Base-by-base conservation (phyloP, 2,329 filamentous ascomycete species). In the Falciphora oryzae region DNA sequence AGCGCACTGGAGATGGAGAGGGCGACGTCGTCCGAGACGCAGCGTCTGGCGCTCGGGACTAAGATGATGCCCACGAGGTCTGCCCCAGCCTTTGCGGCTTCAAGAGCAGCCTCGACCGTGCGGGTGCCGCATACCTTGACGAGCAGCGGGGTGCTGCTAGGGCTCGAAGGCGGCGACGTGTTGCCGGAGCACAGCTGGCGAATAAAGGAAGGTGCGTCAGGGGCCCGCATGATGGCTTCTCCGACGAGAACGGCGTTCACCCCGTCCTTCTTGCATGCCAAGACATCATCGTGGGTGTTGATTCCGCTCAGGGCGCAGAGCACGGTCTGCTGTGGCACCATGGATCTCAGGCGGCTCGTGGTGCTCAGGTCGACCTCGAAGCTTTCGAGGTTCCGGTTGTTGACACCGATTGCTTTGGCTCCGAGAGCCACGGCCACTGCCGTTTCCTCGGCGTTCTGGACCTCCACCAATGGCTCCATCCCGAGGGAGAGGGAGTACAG, bases 391-490 rank as follows among this genome's bases (percentile, higher is more conserved):
- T 99, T 96, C 64, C 95, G 89, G 79, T 99, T 99, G 79, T 99
- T 99, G 70, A 99, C 95, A 31, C 95, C 95, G 71, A 99, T 96
- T 53, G 92, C 94, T 76, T 93, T 90, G 28, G 95, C 86, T 14
- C 94, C 95, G 28, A 99, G 83, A 65, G 90, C 85, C 59, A 97
- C 87, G 10, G 96, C 95, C 65, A 88, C 88, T 56, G 89, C 83
- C 92, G 97, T 99, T 77, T 99, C 95, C 62, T 95, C 91, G 0
- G 89, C 87, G 57, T 90, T 99, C 73, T 99, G 96, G 32, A 99
- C 95, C 75, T 99, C 95, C 1, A 99, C 95, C 35, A 99, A 79
- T 44, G 95, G 95, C 78, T 99, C 96, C 95, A 99, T 99, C 25
- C 93, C 94, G 2, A 99, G 82, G 2, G 89, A 93, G 58, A 88